These are phyloP conservation scores for Calycina marina DNA, from an alignment of 2,329 filamentous ascomycete species.

Conservation along the genomic window DNA sequence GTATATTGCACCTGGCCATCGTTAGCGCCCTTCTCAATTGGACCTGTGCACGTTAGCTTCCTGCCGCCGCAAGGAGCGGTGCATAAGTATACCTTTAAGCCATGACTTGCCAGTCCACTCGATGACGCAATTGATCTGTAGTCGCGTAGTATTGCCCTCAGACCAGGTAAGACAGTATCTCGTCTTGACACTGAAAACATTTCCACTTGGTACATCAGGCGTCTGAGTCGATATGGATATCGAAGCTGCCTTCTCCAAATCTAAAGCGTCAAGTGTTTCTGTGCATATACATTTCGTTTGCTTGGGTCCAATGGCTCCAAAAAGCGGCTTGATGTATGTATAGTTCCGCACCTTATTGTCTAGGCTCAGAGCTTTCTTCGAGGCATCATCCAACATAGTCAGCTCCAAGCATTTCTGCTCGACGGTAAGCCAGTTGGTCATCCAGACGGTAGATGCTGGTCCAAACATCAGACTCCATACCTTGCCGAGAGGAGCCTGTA, in stretches of 20 bases:
- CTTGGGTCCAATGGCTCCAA: conserved; percentile 69
- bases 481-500: conserved; percentile 80
- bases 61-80: too few species aligned
- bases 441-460: conserved; percentile 61
- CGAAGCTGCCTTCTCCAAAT: conserved; percentile 75
- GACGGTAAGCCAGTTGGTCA: conserved; percentile 71
- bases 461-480: conserved; percentile 85
- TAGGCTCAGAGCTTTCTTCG: conserved; percentile 45
- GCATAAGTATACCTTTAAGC: conserved; percentile 62
- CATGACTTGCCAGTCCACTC: conserved; percentile 98
- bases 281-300: conserved; percentile 90
- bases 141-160: conserved; percentile 67
- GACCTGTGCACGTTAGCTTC: conserved; percentile 51
- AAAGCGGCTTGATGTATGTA: conserved; percentile 83
- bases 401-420: conserved; percentile 87
- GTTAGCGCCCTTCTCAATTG: conserved; percentile 89
- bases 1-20: conserved; percentile 79
- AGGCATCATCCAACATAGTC: conserved; percentile 56
- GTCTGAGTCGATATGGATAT: conserved; percentile 76
- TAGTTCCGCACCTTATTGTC: conserved; percentile 65
- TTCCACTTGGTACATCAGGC: conserved; percentile 89
- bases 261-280: conserved; percentile 69
- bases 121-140: conserved; percentile 78
- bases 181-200: conserved; percentile 82
- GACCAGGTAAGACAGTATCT: conserved; percentile 92